phyloP scores from a whole-genome alignment of 129 eudicot genomes.

The Logfia minima region DNA sequence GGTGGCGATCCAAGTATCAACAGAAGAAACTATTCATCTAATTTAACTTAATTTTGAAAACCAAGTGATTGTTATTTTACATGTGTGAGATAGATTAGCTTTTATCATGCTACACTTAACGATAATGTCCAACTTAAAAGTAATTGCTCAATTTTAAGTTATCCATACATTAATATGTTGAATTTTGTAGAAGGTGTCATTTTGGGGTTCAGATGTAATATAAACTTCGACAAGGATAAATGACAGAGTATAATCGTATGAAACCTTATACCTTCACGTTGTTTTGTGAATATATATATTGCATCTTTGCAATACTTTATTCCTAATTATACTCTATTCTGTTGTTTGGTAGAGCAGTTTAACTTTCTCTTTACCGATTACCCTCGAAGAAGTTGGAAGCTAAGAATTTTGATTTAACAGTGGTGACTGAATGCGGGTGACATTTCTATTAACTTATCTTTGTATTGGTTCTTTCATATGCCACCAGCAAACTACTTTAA shows the following conservation, averaged over 20 bases:
- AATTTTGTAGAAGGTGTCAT: not conserved
- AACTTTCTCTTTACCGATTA: too few relatives aligned
- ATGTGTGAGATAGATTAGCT: not conserved
- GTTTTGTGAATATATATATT: not conserved
- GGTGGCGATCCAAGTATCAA: too few relatives aligned
- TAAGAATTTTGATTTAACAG: too few relatives aligned
- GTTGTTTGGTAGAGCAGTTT: not conserved
- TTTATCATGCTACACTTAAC: not conserved
- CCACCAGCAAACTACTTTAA: too few relatives aligned
- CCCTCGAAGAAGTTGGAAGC: too few relatives aligned
- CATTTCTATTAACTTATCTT: too few relatives aligned
- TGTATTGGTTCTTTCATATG: too few relatives aligned
- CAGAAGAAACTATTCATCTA: not conserved
- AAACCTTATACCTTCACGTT: not conserved
- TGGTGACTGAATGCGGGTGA: too few relatives aligned
- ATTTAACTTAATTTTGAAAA: not conserved
- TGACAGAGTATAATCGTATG: too few relatives aligned
- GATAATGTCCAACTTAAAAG: not conserved
- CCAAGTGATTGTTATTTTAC: not conserved
- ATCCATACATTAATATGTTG: not conserved
- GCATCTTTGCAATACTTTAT: not conserved
- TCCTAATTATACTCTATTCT: not conserved
- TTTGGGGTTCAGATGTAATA: not conserved
- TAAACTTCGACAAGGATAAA: not conserved
- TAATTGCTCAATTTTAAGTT: not conserved